Evolutionary conservation across 2,329 filamentous ascomycete species (phyloP), one percentile per base, ranked within the genome.

Genomic region (Chaetomium globosum): DNA sequence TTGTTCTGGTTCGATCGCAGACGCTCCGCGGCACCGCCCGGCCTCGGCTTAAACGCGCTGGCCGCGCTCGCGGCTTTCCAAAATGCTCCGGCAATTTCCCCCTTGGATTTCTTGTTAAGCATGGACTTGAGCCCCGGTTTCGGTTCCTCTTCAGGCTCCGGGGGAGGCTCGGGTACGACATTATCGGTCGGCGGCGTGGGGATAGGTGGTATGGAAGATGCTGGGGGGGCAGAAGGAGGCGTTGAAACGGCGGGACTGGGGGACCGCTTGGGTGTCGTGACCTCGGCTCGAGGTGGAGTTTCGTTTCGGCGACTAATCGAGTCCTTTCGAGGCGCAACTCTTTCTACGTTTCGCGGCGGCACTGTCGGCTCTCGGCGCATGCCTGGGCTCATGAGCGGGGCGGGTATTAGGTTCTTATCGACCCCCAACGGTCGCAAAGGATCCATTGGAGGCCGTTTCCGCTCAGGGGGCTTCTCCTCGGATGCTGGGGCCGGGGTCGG

Each of bases 81-180:
- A 67, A 97, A 86, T 6, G 86, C 84, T 43, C 86, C 89, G 23
- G 91, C 91, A 71, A 95, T 82, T 64, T 95, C 89, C n/a, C 82
- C 84, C 68, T 85, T 87, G 1, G 87, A 89, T 67, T 85, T 86
- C 74, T 91, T 92, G 68, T 92, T 94, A 72, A 97, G 89, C 93
- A 97, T 97, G 1, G 93, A 92, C 0, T 92, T 92, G 7, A 96
- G 83, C 0, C 92, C 93, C 21, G 92, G 92, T n/a, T 91, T 79
- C 7, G 67, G 73, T 2, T 83, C 81, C 3, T 82, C 81, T 60
- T 82, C 80, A 43, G 72, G 67, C 6, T 75, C 74, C 6, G 70
- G 63, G 0, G 76, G 72, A 4, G 76, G 72, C 16, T 73, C 73
- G 2, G 74, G 65, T 23, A 75, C 71, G 7, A 75, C 69, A 5